Base-by-base conservation (phyloP, 2,329 filamentous ascomycete genomes). In the Xylariaceae sp. region DNA sequence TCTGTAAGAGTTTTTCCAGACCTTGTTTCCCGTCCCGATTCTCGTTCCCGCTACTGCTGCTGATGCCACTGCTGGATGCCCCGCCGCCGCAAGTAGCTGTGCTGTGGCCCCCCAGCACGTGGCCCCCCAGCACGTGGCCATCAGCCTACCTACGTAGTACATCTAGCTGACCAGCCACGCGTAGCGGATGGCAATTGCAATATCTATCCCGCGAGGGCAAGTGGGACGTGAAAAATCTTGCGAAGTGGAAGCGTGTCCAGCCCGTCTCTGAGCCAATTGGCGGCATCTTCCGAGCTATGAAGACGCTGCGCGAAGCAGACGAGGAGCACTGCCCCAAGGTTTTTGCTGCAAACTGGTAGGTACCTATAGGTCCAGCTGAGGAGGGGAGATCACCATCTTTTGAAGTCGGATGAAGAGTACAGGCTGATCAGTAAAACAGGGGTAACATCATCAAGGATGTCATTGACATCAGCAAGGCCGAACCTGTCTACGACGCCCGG, bases 221-320 rank as follows among this genome's bases (percentile, higher is more conserved):
- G 62, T 96, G 90, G 90, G 90, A 95, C 52, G 87, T 96, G 46
- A 96, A 96, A 63, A 96, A 96, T 51, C 69, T 95, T 9, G 78
- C 75, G 38, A 96, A 96, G 55, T 96, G 90, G 90, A 75, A 85
- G 56, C 77, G 77, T 13, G 83, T 93, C 1, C 60, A 66, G 2
- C 83, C 88, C 0, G 84, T 94, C 1, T 93, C 85, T 0, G 70
- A 73, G 2, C 78, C 81, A 3, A 92, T 96, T 39, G 84, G 74
- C 0, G 76, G 77, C 11, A 67, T 88, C 4, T 95, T 95, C 55
- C 78, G 85, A 17, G 89, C 87, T 3, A 83, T 95, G 72, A 95
- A 96, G 61, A 96, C 92, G 0, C 71, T 96, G 14, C 77, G 90
- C 21, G 88, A 95, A 58, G 83, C 88, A 2, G 90, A 96, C 51